phyloP scores from a whole-genome alignment of 805 yeast species.

The Ogataea corticis region DNA sequence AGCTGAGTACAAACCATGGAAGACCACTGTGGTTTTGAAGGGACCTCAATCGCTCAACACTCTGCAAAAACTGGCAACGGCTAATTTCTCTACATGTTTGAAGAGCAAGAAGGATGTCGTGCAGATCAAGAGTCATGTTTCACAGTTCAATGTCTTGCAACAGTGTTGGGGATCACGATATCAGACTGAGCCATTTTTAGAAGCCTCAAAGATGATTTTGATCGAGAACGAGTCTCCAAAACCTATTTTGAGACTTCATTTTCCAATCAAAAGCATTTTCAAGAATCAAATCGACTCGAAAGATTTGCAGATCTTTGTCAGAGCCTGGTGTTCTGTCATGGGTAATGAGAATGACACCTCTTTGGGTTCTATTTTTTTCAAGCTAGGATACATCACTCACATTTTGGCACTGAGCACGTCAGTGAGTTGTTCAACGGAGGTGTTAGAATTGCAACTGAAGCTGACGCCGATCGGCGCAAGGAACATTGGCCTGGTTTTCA shows the following conservation, averaged over 20 bases:
- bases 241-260: conserved; percentile 45
- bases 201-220: conserved; percentile 33
- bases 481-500: conserved; percentile 36
- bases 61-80: conserved; percentile 51
- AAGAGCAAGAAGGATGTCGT: not conserved
- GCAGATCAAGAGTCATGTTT: not conserved
- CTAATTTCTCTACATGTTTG: conserved; percentile 36
- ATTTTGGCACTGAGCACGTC: conserved; percentile 40
- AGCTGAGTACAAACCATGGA: conserved; percentile 44
- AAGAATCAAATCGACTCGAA: conserved; percentile 13
- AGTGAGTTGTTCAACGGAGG: conserved; percentile 18
- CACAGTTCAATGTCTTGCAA: conserved; percentile 10
- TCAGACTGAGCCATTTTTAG: conserved; percentile 27
- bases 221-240: conserved; percentile 35
- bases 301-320: conserved; percentile 34
- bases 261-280: conserved; percentile 27
- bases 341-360: conserved; percentile 65
- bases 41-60: conserved; percentile 67
- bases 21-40: conserved; percentile 57
- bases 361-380: conserved; percentile 41
- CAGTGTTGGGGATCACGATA: conserved; percentile 25
- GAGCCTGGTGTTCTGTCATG: conserved; percentile 55
- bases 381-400: conserved; percentile 36
- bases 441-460: conserved; percentile 49
- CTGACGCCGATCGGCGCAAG: conserved; percentile 49